Evolutionary conservation across 108 stramenopile species (phyloP), one percentile per base, ranked within the genome.

Genomic region (Asterionellopsis glacialis): DNA sequence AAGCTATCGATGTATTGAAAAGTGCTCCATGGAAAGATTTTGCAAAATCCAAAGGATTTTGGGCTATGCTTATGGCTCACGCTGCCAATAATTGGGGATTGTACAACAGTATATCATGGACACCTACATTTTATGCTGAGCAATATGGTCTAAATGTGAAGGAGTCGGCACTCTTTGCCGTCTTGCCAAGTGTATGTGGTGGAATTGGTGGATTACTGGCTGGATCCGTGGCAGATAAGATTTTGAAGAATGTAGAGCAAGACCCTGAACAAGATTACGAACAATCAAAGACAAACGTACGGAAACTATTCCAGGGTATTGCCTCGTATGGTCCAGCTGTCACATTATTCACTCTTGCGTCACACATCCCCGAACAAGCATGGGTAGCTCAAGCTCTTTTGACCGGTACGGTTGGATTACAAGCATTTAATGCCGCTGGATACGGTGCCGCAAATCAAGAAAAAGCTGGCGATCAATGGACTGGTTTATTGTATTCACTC

Each of bases 71-170:
- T 10, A 43, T 82, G n/a, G 94, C 91, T 3, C 94, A 95, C 58
- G 87, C 84, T 16, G 82, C 91, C 9, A 90, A 91, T 55, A 95
- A 95, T 63, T 93, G 84, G 84, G 86, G 86, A n/a, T 58, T 95
- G 43, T 95, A 95, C 73, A 89, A 87, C 47, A 49, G 73, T 27
- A 62, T 95, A 12, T 76, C 87, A 0, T 95, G 94, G 94, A 80
- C 86, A 47, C 94, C 94, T 14, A 91, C 91, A 38, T 95, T 91
- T 57, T 95, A 84, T 67, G 63, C 65, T n/a, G 83, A 94, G 61
- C 85, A 84, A 44, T 95, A 90, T 52, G 81, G 83, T 11, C 54
- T 95, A 15, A 82, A 80, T 45, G 77, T 91, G 4, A 79, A 80
- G 47, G 82, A 95, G 51, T 87, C 85, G 4, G 85, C 87, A 10